Evolutionary conservation across 495 filamentous ascomycete species (phyloP).

Genomic region (Acidiella bohemica): DNA sequence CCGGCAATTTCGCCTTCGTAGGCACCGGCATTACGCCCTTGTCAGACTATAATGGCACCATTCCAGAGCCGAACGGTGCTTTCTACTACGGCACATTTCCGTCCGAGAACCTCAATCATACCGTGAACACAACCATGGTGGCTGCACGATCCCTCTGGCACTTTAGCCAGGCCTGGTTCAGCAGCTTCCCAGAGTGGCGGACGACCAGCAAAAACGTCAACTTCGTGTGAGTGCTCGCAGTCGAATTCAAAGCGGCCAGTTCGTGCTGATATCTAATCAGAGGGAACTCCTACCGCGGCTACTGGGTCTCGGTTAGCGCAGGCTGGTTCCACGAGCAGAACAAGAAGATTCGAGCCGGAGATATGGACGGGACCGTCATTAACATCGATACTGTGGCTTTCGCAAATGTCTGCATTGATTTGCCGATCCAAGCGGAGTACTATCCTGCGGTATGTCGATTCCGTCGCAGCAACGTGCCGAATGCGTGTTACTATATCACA

Average conservation of each 20-base stretch:
- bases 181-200: constrained; percentile 42
- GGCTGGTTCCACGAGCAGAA: constrained; percentile 31
- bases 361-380: constrained; percentile 23
- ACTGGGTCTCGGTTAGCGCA: constrained; percentile 38
- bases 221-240: too few relatives aligned
- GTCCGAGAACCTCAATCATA: constrained; percentile 38
- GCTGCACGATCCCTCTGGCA: constrained; percentile 42
- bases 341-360: constrained; percentile 22
- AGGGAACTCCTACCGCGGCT: constrained; percentile 47
- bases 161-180: constrained; percentile 45
- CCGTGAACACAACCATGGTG: constrained; percentile 36
- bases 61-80: constrained; percentile 28
- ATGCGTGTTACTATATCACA: too few relatives aligned
- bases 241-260: too few relatives aligned
- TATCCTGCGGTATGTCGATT: too few relatives aligned
- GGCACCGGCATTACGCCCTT: constrained; percentile 17
- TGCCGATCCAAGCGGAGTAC: constrained; percentile 13
- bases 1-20: too few relatives aligned
- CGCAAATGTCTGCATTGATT: constrained; percentile 32
- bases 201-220: constrained; percentile 42
- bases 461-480: too few relatives aligned
- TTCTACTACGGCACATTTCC: constrained; percentile 49
- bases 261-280: too few relatives aligned
- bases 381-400: constrained; percentile 32
- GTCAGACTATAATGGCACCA: constrained; percentile 26